These are phyloP conservation scores for Myotisia sp. DNA, from an alignment of 2,329 filamentous ascomycete species.

Conservation along the genomic window DNA sequence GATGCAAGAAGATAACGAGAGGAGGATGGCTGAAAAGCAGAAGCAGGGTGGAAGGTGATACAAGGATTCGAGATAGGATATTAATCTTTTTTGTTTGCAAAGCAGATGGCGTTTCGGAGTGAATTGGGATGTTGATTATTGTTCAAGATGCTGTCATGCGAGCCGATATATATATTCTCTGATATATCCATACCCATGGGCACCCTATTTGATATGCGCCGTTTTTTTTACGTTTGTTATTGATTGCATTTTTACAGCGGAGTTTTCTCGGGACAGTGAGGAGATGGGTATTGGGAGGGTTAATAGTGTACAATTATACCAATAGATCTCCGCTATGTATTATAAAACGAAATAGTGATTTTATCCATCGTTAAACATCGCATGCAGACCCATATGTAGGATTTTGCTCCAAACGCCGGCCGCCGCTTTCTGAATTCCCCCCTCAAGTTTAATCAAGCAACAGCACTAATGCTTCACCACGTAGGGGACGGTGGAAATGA, in stretches of 20 bases:
- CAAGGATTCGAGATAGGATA: constrained; percentile 4
- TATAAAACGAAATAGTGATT: too few species aligned
- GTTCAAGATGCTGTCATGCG: constrained; percentile 11
- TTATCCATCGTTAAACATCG: too few species aligned
- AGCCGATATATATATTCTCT: background rate
- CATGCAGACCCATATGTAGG: too few species aligned
- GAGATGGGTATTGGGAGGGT: too few species aligned
- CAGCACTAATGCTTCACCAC: too few species aligned
- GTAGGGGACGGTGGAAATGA: too few species aligned
- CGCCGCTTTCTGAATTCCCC: too few species aligned
- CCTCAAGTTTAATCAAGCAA: too few species aligned
- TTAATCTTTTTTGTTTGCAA: constrained; percentile 6
- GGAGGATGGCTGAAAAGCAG: constrained; percentile 7
- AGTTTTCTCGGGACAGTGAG: too few species aligned
- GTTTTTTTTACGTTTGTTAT: too few species aligned
- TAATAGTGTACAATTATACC: constrained; percentile 10
- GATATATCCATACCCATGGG: background rate
- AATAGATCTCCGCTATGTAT: constrained; percentile 12
- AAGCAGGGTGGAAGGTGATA: constrained; percentile 10
- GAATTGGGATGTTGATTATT: constrained; percentile 9
- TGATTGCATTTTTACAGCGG: too few species aligned
- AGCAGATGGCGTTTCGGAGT: constrained; percentile 1
- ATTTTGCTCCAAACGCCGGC: too few species aligned
- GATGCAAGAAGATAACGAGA: constrained; percentile 26
- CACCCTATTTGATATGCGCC: background rate